A percentile compares a stretch with the other conserved stretches of the same genome.
Evolutionary conservation across 768 basidiomycete genomes (phyloP).

Genomic region (Kwoniella sp.): DNA sequence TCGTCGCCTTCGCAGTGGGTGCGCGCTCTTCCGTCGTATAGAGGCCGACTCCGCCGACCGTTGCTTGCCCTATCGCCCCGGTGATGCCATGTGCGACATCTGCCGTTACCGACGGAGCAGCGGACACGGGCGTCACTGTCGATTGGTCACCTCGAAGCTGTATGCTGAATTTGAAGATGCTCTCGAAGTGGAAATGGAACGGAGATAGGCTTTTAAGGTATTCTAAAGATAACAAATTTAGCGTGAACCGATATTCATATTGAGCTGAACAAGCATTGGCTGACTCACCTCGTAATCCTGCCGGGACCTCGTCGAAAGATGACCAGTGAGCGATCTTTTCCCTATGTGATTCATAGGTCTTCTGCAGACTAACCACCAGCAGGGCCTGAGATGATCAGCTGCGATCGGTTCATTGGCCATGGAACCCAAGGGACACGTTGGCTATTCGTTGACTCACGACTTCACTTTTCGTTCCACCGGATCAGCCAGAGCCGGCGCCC

Average conservation of each 20-base stretch:
- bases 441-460: neutral
- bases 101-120: no score
- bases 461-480: neutral
- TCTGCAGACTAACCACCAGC: neutral
- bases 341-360: neutral
- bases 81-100: no score
- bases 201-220: neutral
- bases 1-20: no score
- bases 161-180: neutral
- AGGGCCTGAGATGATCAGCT: no score
- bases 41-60: no score
- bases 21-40: no score
- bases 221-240: neutral
- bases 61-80: no score
- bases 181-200: neutral
- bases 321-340: neutral
- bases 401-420: no score
- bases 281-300: neutral
- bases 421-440: neutral
- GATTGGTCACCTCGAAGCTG: neutral
- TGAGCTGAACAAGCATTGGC: no score
- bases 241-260: no score
- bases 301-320: neutral
- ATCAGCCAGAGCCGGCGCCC: neutral
- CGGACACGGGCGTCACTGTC: neutral